Base-by-base conservation (phyloP, 2,329 filamentous ascomycete genomes). In the Penicillium freii region DNA sequence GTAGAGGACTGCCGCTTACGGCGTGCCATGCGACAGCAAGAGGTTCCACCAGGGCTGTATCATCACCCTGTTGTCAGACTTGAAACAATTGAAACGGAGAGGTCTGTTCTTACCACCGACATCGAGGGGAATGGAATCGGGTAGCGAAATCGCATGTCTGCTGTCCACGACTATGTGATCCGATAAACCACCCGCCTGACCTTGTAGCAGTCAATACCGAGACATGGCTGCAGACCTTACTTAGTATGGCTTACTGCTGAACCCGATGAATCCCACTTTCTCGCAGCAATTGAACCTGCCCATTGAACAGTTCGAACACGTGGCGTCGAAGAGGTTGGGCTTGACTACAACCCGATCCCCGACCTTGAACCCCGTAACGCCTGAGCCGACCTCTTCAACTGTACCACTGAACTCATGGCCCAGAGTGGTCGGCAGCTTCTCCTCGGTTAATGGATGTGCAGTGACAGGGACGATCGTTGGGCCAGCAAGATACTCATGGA, bases 401-500 rank as follows among this genome's bases (percentile, higher is more conserved):
- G 80, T 78, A 11, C 86, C 86, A 4, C 80, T 82, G 70, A 88
- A 86, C 66, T 89, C 87, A 66, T 89, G 86, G 27, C 87, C 86
- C 10, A 88, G 75, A 0, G 80, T 85, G 10, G 87, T 77, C 4
- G 85, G 86, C 36, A 84, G 77, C 1, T 75, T 77, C 56, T 83
- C 82, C 33, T 79, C 75, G 0, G 85, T 88, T 23, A 87, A 70
- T 2, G 80, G 80, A 64, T 88, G 86, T 1, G 84, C 82, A 5
- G 52, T 61, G 13, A 59, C 61, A 3, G 83, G 82, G 1, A 80
- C 78, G 70, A 82, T 79, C 27, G 73, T 80, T 15, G 76, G 75
- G 2, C 77, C 78, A 15, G 76, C 74, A 46, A 81, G 72, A 63
- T 81, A 84, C 67, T 84, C 81, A 62, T 84, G 81, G 5, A 82